These are phyloP conservation scores for Pestalotiopsis sp. DNA, from an alignment of 2,329 filamentous ascomycete genomes.

Conservation along the genomic window DNA sequence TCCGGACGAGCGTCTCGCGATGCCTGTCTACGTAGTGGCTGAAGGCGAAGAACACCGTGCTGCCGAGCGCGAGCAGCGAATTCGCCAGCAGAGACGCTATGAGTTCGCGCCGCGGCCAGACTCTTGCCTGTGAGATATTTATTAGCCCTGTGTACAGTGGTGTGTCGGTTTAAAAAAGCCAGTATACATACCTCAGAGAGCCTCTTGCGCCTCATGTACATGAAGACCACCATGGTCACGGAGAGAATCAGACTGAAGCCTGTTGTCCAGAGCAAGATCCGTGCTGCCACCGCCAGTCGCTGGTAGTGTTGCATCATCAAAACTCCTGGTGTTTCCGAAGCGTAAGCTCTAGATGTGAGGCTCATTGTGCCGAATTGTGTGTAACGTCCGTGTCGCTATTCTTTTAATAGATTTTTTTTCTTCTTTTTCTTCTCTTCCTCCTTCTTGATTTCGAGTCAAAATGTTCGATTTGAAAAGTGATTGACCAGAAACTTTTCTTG, in stretches of 20 bases:
- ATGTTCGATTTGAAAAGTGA: no score
- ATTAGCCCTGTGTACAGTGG: not conserved
- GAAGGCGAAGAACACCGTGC: not conserved
- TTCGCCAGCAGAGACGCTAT: slow-evolving; percentile 1
- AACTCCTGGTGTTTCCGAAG: not conserved
- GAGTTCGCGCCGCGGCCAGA: slow-evolving; percentile 4
- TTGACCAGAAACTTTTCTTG: no score
- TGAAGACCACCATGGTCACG: not conserved
- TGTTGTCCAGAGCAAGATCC: not conserved
- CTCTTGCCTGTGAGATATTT: not conserved
- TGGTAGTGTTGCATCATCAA: not conserved
- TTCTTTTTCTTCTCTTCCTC: no score
- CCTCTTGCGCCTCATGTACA: not conserved
- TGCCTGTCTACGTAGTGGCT: not conserved
- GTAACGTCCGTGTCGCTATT: not conserved
- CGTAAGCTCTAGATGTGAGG: not conserved
- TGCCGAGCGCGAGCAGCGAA: not conserved
- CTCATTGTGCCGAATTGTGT: not conserved
- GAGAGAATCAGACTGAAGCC: not conserved
- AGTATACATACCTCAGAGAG: not conserved
- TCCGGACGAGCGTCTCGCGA: not conserved
- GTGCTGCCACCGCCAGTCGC: not conserved
- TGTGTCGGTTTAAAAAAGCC: not conserved
- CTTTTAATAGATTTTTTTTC: no score
- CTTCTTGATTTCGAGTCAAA: no score